These are phyloP conservation scores for Mychonastes homosphaera DNA, from an alignment of 139 green algal genomes.

Conservation along the genomic window DNA sequence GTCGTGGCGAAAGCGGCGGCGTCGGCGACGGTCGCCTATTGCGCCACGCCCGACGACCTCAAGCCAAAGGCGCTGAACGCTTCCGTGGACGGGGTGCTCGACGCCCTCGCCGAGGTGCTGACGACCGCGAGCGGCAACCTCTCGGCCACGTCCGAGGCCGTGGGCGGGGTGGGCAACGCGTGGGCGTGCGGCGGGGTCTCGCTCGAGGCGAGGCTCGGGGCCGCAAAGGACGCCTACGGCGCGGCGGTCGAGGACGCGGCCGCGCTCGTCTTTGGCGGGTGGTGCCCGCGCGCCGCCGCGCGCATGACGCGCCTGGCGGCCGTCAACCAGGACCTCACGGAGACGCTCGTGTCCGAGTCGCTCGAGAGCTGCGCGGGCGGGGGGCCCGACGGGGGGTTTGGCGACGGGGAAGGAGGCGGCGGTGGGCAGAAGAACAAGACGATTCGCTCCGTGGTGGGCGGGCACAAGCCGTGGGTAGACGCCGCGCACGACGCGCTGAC, in stretches of 20 bases:
- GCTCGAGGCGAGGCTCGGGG: no score
- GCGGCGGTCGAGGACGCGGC: conserved; percentile 10
- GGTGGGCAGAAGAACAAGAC: not conserved
- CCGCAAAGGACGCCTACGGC: not conserved
- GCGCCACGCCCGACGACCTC: no score
- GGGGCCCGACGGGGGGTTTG: conserved; percentile 1
- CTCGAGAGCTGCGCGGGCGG: conserved; percentile 4
- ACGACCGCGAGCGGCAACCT: no score
- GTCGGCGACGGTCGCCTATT: no score
- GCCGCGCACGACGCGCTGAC: conserved; percentile 12
- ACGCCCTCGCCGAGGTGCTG: not conserved
- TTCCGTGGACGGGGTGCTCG: not conserved
- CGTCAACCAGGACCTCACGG: conserved; percentile 1
- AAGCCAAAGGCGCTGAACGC: no score
- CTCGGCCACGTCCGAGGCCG: no score
- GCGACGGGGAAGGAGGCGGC: not conserved
- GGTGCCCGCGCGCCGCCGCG: conserved; percentile 15
- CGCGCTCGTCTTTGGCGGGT: conserved; percentile 8
- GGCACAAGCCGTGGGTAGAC: not conserved
- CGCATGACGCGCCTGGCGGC: conserved; percentile 9
- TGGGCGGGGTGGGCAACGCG: no score
- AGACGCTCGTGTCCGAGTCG: not conserved
- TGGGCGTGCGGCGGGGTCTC: no score
- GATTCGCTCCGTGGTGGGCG: not conserved
- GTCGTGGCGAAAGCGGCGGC: no score